These are phyloP conservation scores for Hypoxylon intermedium DNA, from an alignment of 495 filamentous ascomycete genomes.

Conservation along the genomic window DNA sequence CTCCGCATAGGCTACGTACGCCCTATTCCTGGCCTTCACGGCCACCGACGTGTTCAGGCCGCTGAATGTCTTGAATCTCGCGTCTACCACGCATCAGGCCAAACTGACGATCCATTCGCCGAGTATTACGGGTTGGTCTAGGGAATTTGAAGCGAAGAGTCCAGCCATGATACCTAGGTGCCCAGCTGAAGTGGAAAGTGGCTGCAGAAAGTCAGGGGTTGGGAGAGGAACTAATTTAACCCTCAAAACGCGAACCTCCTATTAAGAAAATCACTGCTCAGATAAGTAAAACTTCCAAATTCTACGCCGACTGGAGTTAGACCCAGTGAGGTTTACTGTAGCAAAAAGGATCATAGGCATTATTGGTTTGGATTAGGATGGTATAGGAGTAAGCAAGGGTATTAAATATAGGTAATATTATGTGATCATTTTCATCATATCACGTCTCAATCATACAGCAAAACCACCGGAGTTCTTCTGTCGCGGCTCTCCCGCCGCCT, in stretches of 20 bases:
- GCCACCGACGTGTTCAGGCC: slow-evolving; percentile 62
- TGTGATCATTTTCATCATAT: too few species aligned
- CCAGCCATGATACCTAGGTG: too few species aligned
- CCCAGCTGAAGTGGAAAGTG: too few species aligned
- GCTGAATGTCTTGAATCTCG: slow-evolving; percentile 63
- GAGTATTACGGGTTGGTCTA: slow-evolving; percentile 29
- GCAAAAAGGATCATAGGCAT: neutral
- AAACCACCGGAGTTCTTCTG: slow-evolving; percentile 77
- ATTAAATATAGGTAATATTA: neutral
- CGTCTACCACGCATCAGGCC: slow-evolving; percentile 46
- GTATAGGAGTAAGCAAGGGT: neutral
- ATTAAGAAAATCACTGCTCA: too few species aligned
- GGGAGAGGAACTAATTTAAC: too few species aligned
- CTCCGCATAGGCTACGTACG: slow-evolving; percentile 46
- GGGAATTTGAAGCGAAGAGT: neutral
- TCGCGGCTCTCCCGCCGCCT: slow-evolving; percentile 71
- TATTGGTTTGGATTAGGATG: neutral
- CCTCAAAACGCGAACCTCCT: too few species aligned
- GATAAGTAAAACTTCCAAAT: too few species aligned
- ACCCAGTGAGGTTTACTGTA: neutral
- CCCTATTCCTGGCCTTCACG: slow-evolving; percentile 56
- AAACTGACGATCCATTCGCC: slow-evolving; percentile 35
- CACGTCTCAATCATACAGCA: slow-evolving; percentile 57
- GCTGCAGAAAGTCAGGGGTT: too few species aligned
- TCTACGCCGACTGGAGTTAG: too few species aligned